These are phyloP conservation scores for Osmozyma mogii DNA, from an alignment of 805 yeast genomes.

Conservation along the genomic window DNA sequence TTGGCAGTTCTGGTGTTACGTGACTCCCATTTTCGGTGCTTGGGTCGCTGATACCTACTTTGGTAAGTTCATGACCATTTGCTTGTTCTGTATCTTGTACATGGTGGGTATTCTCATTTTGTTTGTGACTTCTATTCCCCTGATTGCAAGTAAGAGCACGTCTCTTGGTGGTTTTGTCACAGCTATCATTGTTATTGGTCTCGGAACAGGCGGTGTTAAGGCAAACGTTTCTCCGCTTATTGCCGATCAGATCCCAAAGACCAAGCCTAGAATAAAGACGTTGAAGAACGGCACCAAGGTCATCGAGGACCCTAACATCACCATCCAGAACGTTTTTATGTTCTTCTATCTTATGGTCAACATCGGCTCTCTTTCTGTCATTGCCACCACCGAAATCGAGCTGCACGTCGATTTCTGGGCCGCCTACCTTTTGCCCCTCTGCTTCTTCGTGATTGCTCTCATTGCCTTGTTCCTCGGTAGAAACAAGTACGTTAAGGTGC, in stretches of 20 bases:
- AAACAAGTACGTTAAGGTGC: conserved; percentile 7
- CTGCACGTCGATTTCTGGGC: conserved; percentile 9
- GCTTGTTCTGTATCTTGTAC: not conserved
- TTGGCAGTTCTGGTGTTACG: conserved; percentile 11
- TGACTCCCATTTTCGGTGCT: conserved; percentile 9
- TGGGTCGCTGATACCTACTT: conserved; percentile 4
- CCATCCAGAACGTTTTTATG: conserved; percentile 11
- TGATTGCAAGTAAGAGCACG: not conserved
- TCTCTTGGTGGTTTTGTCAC: not conserved
- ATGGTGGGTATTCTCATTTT: conserved; percentile 1
- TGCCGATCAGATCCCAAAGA: conserved; percentile 3
- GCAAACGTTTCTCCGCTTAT: conserved; percentile 1
- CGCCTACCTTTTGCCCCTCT: conserved; percentile 9
- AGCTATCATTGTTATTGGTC: conserved; percentile 1
- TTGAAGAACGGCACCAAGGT: conserved; percentile 4
- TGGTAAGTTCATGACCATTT: conserved; percentile 1
- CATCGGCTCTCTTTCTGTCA: conserved; percentile 6
- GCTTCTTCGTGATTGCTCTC: conserved; percentile 7
- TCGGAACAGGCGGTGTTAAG: conserved; percentile 2
- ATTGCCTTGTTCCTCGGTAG: conserved; percentile 6
- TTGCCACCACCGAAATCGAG: conserved; percentile 8
- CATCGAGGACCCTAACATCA: conserved; percentile 8
- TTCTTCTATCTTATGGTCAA: conserved; percentile 11
- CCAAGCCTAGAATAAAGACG: conserved; percentile 1
- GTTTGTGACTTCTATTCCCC: conserved; percentile 1